phyloP scores from a whole-genome alignment of 768 basidiomycete species.

The Boletus rubropictus region DNA sequence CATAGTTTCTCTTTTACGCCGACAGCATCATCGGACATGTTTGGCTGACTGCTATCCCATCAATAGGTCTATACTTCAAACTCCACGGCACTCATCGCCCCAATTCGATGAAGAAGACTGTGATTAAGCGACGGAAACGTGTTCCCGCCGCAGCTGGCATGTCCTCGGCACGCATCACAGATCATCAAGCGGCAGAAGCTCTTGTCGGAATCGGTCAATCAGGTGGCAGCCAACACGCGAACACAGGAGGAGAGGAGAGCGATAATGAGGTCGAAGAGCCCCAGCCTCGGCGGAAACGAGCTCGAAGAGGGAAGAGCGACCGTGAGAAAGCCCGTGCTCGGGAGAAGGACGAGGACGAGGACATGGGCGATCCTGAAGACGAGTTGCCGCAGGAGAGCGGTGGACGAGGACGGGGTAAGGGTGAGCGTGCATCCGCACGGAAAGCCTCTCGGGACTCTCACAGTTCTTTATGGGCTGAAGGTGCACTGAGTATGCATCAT shows the following conservation, averaged over 20 bases:
- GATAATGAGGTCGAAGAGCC: slow-evolving; percentile 37
- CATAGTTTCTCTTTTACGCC: background rate
- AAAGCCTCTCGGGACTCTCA: slow-evolving; percentile 34
- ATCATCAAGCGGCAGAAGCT: slow-evolving; percentile 86
- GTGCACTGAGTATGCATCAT: slow-evolving; percentile 32
- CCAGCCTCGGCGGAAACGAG: slow-evolving; percentile 57
- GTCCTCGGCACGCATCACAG: slow-evolving; percentile 53
- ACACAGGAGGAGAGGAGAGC: slow-evolving; percentile 37
- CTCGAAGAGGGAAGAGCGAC: slow-evolving; percentile 36
- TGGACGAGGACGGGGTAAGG: slow-evolving; percentile 31
- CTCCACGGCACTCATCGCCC: slow-evolving; percentile 95
- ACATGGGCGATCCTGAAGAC: slow-evolving; percentile 42
- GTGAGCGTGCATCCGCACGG: slow-evolving; percentile 35
- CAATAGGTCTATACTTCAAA: slow-evolving; percentile 92
- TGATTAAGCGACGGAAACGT: slow-evolving; percentile 96
- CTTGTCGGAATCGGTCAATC: slow-evolving; percentile 75
- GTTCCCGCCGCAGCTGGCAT: slow-evolving; percentile 75
- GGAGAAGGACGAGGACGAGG: slow-evolving; percentile 42
- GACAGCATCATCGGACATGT: background rate
- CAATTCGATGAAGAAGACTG: slow-evolving; percentile 98
- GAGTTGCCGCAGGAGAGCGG: slow-evolving; percentile 30
- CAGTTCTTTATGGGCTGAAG: slow-evolving; percentile 31
- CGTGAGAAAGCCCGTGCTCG: slow-evolving; percentile 34
- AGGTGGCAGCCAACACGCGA: slow-evolving; percentile 31
- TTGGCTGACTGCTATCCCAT: slow-evolving; percentile 16